These are phyloP conservation scores for Trichoderma sp. DNA, from an alignment of 2,329 filamentous ascomycete species.

Conservation along the genomic window DNA sequence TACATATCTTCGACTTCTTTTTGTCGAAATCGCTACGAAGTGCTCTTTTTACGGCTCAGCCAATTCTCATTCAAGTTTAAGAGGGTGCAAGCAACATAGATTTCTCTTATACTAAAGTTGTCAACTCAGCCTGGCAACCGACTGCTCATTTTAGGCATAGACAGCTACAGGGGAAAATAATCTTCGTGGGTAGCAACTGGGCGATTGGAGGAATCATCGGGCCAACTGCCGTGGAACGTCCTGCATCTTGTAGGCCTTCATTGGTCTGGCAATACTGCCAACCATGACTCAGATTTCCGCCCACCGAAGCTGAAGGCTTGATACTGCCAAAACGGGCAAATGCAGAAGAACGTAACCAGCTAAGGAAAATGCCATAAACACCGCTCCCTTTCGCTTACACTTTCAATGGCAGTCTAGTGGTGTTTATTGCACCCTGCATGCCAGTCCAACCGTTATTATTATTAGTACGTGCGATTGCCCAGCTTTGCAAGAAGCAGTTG, in stretches of 20 bases:
- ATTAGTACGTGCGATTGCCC: background rate
- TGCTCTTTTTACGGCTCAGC: background rate
- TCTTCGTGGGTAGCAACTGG: background rate
- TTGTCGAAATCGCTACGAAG: background rate
- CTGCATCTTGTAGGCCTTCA: background rate
- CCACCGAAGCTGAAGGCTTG: background rate
- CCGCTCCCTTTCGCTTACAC: too few species aligned
- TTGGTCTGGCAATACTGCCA: background rate
- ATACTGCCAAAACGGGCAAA: background rate
- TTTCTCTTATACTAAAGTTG: background rate
- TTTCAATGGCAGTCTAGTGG: too few species aligned
- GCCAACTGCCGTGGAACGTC: background rate
- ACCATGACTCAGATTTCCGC: background rate
- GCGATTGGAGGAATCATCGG: background rate
- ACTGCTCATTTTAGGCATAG: too few species aligned
- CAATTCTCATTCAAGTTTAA: background rate
- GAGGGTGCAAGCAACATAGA: background rate
- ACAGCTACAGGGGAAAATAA: background rate
- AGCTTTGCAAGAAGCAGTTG: background rate
- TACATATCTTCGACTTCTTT: background rate
- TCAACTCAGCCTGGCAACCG: too few species aligned
- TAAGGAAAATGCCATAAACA: too few species aligned
- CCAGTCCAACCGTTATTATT: background rate
- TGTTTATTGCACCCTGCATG: too few species aligned
- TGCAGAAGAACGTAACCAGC: background rate